Percentiles rank a stretch among this genome's conserved stretches.
These are phyloP conservation scores for Pythium aquatile DNA, from an alignment of 352 stramenopile species.

Conservation along the genomic window DNA sequence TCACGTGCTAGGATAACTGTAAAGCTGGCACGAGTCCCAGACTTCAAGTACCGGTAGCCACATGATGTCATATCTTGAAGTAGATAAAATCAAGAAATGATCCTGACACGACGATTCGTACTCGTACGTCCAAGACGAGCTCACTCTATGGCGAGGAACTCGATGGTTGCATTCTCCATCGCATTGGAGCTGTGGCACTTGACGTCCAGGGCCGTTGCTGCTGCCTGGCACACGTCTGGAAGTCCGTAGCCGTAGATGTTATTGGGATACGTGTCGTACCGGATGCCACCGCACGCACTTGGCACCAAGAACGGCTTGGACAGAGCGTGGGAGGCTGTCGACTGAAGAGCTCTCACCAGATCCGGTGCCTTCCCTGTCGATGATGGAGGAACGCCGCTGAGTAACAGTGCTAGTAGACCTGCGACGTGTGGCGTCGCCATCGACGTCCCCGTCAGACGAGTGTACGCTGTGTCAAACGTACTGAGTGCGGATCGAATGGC, in stretches of 20 bases:
- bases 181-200: constrained; percentile 21
- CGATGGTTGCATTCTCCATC: not conserved
- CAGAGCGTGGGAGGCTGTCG: constrained; percentile 43
- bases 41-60: not conserved
- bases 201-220: constrained; percentile 37
- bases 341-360: constrained; percentile 36
- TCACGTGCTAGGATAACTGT: not conserved
- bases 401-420: constrained; percentile 55
- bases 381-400: constrained; percentile 31
- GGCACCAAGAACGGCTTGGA: constrained; percentile 70
- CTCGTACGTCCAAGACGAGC: not conserved
- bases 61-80: not conserved
- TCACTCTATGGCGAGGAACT: not conserved
- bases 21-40: not conserved
- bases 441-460: constrained; percentile 64
- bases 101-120: not conserved
- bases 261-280: constrained; percentile 65
- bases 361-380: constrained; percentile 24
- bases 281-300: constrained; percentile 58
- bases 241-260: constrained; percentile 78
- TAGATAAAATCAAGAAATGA: not conserved
- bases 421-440: constrained; percentile 76
- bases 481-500: constrained; percentile 67
- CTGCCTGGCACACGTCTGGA: constrained; percentile 50
- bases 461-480: constrained; percentile 53